Conservation (phyloP, 108 stramenopile species). For the Skeletonema potamos region DNA sequence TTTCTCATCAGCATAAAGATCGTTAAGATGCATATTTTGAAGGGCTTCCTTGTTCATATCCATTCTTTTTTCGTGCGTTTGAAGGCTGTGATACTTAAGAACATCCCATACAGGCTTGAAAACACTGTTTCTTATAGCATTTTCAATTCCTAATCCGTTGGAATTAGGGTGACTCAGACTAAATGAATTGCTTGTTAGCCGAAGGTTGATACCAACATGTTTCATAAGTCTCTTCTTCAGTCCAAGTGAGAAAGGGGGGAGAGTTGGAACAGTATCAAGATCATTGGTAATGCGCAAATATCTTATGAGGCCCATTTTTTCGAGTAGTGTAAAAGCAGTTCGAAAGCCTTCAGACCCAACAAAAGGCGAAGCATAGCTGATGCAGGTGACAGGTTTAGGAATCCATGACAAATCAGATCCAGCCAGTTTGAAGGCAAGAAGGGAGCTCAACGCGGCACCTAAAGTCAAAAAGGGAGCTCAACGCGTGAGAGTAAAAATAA, state of each 20-base stretch:
- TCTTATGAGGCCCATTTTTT: background rate
- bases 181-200: background rate
- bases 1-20: background rate
- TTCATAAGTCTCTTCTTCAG: background rate
- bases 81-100: background rate
- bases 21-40: background rate
- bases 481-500: too few relatives aligned
- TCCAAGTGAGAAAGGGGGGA: background rate
- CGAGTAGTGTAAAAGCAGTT: background rate
- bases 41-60: background rate
- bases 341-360: constrained; percentile 1
- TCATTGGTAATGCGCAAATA: background rate
- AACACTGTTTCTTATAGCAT: background rate
- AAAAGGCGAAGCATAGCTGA: constrained; percentile 1
- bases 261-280: background rate
- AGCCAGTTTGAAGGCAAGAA: constrained; percentile 10
- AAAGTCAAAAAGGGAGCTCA: too few relatives aligned
- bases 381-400: constrained; percentile 13
- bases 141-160: background rate
- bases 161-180: background rate
- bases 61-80: background rate
- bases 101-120: background rate
- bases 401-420: background rate
- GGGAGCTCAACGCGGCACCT: constrained; percentile 6
- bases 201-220: background rate